Percentiles rank a stretch among this genome's conserved stretches.
Conservation (phyloP, 805 yeast genomes). For the Metahyphopichia silvanorum region DNA sequence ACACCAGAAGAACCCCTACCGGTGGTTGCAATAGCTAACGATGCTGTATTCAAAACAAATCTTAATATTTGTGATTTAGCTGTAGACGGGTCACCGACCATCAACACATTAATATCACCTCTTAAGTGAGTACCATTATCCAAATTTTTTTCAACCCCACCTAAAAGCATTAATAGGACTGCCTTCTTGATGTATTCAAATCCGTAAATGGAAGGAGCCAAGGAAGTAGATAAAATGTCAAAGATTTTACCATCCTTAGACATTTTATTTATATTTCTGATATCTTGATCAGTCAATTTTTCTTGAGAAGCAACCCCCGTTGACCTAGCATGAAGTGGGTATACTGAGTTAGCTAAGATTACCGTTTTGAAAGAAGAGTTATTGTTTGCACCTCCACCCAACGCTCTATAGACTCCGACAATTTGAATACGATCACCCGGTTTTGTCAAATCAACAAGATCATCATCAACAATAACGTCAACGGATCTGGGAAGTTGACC, state of each 20-base stretch:
- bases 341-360: slow-evolving; percentile 85
- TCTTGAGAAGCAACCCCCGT: slow-evolving; percentile 75
- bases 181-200: slow-evolving; percentile 90
- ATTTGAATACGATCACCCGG: slow-evolving; percentile 96
- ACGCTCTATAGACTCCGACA: slow-evolving; percentile 89
- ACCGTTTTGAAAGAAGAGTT: slow-evolving; percentile 75
- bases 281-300: slow-evolving; percentile 72
- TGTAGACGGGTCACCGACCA: slow-evolving; percentile 99
- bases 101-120: slow-evolving; percentile 92
- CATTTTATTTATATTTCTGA: slow-evolving; percentile 79
- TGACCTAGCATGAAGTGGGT: slow-evolving; percentile 84
- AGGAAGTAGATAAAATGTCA: slow-evolving; percentile 74
- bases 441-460: slow-evolving; percentile 84
- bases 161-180: slow-evolving; percentile 82
- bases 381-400: slow-evolving; percentile 67
- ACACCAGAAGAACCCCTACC: slow-evolving; percentile 99
- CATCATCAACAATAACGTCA: slow-evolving; percentile 92
- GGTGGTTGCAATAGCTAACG: slow-evolving; percentile 94
- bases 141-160: slow-evolving; percentile 91
- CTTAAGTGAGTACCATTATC: slow-evolving; percentile 95
- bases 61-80: slow-evolving; percentile 95
- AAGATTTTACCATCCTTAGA: slow-evolving; percentile 71
- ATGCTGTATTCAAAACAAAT: slow-evolving; percentile 91
- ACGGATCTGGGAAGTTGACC: slow-evolving; percentile 94
- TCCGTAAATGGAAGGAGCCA: slow-evolving; percentile 96